These are phyloP conservation scores for Chaetomidium leptoderma DNA, from an alignment of 495 filamentous ascomycete genomes.

Conservation along the genomic window DNA sequence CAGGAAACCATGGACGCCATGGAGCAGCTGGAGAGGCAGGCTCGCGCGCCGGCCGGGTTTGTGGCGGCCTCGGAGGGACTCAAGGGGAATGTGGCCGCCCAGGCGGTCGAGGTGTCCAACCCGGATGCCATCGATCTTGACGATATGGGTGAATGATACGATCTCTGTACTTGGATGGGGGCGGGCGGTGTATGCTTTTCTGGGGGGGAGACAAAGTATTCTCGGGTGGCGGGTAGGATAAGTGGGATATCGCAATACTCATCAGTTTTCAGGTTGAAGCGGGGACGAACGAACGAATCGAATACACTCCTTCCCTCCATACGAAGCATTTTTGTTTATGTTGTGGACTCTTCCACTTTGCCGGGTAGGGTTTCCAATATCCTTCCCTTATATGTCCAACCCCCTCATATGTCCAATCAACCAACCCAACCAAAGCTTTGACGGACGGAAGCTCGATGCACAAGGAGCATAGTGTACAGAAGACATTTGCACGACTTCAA, in stretches of 20 bases:
- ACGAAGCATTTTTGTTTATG: not conserved
- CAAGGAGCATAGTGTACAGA: too few relatives aligned
- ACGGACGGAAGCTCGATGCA: too few relatives aligned
- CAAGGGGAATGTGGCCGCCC: conserved; percentile 58
- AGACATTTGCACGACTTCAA: too few relatives aligned
- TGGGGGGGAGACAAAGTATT: not conserved
- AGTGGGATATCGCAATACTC: not conserved
- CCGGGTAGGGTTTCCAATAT: too few relatives aligned
- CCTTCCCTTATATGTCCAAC: too few relatives aligned
- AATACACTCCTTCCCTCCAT: not conserved
- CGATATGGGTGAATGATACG: conserved; percentile 47
- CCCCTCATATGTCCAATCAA: too few relatives aligned
- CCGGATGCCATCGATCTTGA: conserved; percentile 90
- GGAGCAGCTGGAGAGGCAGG: conserved; percentile 84
- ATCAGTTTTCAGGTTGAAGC: not conserved
- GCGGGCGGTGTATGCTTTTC: not conserved
- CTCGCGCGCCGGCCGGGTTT: conserved; percentile 83
- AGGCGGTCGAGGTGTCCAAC: conserved; percentile 56
- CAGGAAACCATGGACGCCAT: conserved; percentile 72
- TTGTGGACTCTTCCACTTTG: not conserved
- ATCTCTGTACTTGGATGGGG: not conserved
- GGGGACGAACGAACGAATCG: not conserved
- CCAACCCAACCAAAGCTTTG: too few relatives aligned
- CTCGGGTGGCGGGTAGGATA: not conserved
- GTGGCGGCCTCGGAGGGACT: conserved; percentile 79